Conservation (phyloP, 2,329 filamentous ascomycete genomes). For the Scedosporium aurantiacum region DNA sequence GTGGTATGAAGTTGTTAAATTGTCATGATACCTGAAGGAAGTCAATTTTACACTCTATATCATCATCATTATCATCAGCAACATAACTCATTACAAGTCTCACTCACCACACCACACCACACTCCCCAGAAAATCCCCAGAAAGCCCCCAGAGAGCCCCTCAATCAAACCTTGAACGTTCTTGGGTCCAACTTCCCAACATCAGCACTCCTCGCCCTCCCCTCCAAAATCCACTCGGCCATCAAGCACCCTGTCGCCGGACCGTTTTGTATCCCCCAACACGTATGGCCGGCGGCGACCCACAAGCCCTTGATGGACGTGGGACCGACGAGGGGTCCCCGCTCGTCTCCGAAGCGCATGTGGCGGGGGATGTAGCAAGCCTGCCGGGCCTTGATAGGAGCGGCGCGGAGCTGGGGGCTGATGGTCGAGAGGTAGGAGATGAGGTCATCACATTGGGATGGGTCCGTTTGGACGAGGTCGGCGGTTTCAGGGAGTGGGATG, state of each 20-base stretch:
- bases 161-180: conserved; percentile 42
- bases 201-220: conserved; percentile 58
- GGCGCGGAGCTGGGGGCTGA: conserved; percentile 55
- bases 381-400: conserved; percentile 65
- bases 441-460: conserved; percentile 72
- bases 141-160: no score
- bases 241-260: conserved; percentile 71
- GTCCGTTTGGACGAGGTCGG: conserved; percentile 68
- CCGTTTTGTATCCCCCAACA: conserved; percentile 99
- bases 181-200: conserved; percentile 56
- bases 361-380: conserved; percentile 86
- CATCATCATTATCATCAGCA: not conserved
- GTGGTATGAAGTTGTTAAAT: no score
- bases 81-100: not conserved
- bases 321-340: conserved; percentile 65
- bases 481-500: conserved; percentile 63
- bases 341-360: conserved; percentile 49
- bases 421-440: conserved; percentile 60
- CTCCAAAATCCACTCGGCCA: conserved; percentile 70
- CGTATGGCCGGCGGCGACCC: conserved; percentile 81
- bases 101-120: not conserved
- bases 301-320: conserved; percentile 61
- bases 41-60: not conserved
- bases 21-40: no score
- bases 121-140: not conserved